Conservation (phyloP, 768 basidiomycete species). For the Russula sp. region DNA sequence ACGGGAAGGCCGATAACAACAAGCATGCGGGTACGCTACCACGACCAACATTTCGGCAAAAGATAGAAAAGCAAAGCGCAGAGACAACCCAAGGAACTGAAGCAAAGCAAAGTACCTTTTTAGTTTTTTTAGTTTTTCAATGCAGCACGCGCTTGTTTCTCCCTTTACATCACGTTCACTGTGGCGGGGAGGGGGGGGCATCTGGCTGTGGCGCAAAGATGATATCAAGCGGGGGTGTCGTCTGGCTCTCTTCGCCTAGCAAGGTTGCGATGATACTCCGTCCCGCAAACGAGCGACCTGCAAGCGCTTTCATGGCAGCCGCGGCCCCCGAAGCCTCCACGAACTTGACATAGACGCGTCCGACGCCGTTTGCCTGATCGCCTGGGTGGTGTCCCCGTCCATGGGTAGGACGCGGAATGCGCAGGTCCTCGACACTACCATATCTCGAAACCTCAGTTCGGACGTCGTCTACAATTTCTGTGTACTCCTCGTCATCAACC, state of each 20-base stretch:
- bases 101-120: slow-evolving; percentile 1
- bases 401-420: slow-evolving; percentile 79
- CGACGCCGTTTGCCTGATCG: slow-evolving; percentile 90
- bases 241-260: slow-evolving; percentile 77
- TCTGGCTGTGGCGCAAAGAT: slow-evolving; percentile 84
- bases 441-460: slow-evolving; percentile 83
- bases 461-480: slow-evolving; percentile 91
- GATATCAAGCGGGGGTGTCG: slow-evolving; percentile 72
- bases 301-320: slow-evolving; percentile 76
- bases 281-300: slow-evolving; percentile 84
- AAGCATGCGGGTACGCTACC: neutral
- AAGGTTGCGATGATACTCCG: slow-evolving; percentile 83
- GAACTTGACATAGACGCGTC: slow-evolving; percentile 94
- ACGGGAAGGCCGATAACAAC: neutral
- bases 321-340: slow-evolving; percentile 52
- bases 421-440: slow-evolving; percentile 76
- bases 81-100: slow-evolving; percentile 1
- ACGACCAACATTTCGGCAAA: neutral
- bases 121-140: neutral
- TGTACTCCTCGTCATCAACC: slow-evolving; percentile 84
- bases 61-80: neutral
- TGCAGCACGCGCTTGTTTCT: neutral
- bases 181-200: slow-evolving; percentile 71
- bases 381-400: slow-evolving; percentile 17
- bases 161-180: slow-evolving; percentile 21